A percentile compares a stretch with the other conserved stretches of the same genome.
These are phyloP conservation scores for Pleurotus djamor DNA, from an alignment of 768 basidiomycete genomes.

Conservation along the genomic window DNA sequence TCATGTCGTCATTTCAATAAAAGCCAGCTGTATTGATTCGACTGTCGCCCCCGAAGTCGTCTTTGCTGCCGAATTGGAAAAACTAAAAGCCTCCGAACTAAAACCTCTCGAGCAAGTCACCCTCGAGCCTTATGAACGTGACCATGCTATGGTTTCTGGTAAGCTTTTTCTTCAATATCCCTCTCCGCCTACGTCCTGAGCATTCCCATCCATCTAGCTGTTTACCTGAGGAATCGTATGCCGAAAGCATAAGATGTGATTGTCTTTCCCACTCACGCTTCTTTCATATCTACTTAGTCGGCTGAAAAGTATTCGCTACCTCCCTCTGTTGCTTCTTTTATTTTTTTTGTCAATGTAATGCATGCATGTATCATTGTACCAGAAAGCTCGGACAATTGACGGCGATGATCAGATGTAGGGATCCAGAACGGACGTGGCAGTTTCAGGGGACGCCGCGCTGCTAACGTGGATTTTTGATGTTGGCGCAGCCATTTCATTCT, in stretches of 20 bases:
- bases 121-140: slow-evolving; percentile 89
- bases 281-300: not conserved
- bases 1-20: slow-evolving; percentile 95
- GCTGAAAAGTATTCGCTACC: not conserved
- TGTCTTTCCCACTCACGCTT: not conserved
- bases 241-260: not conserved
- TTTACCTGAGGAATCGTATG: slow-evolving; percentile 3
- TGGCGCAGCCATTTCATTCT: not conserved
- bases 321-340: slow-evolving; percentile 1
- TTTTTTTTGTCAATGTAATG: slow-evolving; percentile 1
- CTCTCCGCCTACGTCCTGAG: not conserved
- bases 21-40: slow-evolving; percentile 98
- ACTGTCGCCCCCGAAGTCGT: slow-evolving; percentile 89
- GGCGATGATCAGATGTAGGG: not conserved
- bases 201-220: not conserved
- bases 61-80: slow-evolving; percentile 86
- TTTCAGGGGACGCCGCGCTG: slow-evolving; percentile 5
- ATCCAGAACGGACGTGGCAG: slow-evolving; percentile 4
- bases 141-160: slow-evolving; percentile 91
- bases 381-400: not conserved
- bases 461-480: not conserved
- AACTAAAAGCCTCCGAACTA: slow-evolving; percentile 72
- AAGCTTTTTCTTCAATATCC: slow-evolving; percentile 16
- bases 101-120: slow-evolving; percentile 97
- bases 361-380: not conserved